These are phyloP conservation scores for Gossypium thurberi DNA, from an alignment of 345 rosid genomes.

Conservation along the genomic window DNA sequence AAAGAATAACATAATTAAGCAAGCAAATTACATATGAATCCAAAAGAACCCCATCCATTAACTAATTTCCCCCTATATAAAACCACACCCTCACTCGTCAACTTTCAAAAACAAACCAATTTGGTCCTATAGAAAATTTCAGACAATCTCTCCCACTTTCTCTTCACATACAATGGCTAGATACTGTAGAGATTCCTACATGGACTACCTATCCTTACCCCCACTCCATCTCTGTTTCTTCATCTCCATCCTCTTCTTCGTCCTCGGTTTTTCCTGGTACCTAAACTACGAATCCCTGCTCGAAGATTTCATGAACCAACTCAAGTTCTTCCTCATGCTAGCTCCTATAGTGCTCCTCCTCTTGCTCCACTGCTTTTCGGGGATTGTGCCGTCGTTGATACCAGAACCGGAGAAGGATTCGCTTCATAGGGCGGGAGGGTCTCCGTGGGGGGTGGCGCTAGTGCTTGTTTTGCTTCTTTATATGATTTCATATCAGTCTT, in stretches of 20 bases:
- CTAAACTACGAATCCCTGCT: constrained; percentile 36
- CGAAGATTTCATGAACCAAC: constrained; percentile 34
- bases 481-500: constrained; percentile 52
- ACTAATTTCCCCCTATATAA: no score
- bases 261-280: constrained; percentile 45
- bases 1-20: no score
- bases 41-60: no score
- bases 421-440: constrained; percentile 48
- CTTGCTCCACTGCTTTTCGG: constrained; percentile 31
- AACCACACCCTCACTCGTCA: neutral
- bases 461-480: constrained; percentile 45
- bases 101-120: neutral
- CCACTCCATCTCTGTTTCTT: constrained; percentile 44
- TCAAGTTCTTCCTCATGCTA: constrained; percentile 43
- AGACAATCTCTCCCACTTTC: neutral
- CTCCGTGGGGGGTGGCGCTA: constrained; percentile 54
- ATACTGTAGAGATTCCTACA: constrained; percentile 17
- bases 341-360: constrained; percentile 42
- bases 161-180: constrained; percentile 21
- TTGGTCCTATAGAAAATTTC: no score
- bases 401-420: constrained; percentile 40
- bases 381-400: constrained; percentile 7
- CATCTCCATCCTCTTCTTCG: constrained; percentile 24
- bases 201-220: constrained; percentile 28
- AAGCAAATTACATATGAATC: no score